Evolutionary conservation across 2,329 filamentous ascomycete genomes (phyloP), one percentile per base, ranked within the genome.

Genomic region (Colletotrichum sojae): DNA sequence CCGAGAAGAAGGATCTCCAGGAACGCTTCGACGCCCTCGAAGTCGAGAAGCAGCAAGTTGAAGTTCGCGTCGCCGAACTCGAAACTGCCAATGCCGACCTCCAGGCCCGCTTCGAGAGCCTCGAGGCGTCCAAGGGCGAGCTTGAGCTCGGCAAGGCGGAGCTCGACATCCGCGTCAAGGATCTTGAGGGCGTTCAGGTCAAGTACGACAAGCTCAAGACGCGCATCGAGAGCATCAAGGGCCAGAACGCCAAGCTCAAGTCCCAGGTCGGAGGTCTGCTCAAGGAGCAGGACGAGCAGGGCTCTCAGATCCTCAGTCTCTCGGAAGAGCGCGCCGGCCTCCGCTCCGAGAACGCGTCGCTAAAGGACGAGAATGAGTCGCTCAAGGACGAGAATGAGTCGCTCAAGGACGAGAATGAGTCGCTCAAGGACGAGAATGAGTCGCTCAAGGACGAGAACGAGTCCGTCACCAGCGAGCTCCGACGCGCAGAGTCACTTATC

Each of bases 301-400:
- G 48, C 9, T 71, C 70, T 12, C 67, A 64, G 56, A 70, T 71
- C 1, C 61, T 69, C 16, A 60, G 54, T 25, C 62, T 72, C 20
- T 39, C 57, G 2, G 69, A 67, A 18, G 71, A 72, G 25, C 53
- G 71, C 16, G 45, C 67, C 45, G 57, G 43, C 6, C 69, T 72
- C 6, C 61, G 51, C 16, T 63, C 66, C 5, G 66, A 69, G 51
- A 69, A 60, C n/a, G 49, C n/a, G 2, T 66, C 63, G 13, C 63
- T 71, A 16, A 71, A 48, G 48, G 70, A 71, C 4, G 70, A 71
- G 20, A 67, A 70, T n/a, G 62, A 70, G 9, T 63, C 63, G 10
- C 68, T 71, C 22, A 71, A 48, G 48, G 70, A 71, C 4, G 70
- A 71, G 20, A 67, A 70, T n/a, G 62, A 70, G 12, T 63, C 67